Percentiles rank a stretch among this genome's conserved stretches.
phyloP scores from a whole-genome alignment of 805 yeast species.

The Yamadazyma endophytica region DNA sequence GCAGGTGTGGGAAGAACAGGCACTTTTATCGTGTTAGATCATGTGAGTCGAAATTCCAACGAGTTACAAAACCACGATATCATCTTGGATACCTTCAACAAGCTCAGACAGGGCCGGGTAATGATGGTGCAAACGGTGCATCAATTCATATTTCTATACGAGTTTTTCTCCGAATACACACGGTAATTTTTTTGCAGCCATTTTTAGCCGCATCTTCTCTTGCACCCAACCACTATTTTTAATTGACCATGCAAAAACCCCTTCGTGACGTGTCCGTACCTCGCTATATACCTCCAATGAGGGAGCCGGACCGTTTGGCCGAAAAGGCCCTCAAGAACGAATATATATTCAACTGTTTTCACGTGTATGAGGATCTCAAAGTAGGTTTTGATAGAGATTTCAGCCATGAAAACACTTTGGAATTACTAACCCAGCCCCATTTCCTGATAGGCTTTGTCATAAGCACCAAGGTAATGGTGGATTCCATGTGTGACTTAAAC shows the following conservation, averaged over 20 bases:
- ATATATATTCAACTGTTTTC: conserved; percentile 1
- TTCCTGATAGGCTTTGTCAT: not conserved
- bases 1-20: conserved; percentile 49
- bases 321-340: no score
- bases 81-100: conserved; percentile 22
- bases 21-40: conserved; percentile 34
- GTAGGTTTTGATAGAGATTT: conserved; percentile 1
- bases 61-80: not conserved
- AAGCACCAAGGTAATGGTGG: not conserved
- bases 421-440: not conserved
- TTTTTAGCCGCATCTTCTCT: no score
- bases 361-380: conserved; percentile 1
- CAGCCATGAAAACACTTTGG: conserved; percentile 1
- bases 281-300: no score
- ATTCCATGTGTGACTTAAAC: not conserved
- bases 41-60: conserved; percentile 16
- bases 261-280: no score
- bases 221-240: no score
- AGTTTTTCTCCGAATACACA: conserved; percentile 13
- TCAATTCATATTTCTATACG: conserved; percentile 35
- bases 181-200: conserved; percentile 4
- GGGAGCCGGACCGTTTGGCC: no score
- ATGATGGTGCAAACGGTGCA: conserved; percentile 43
- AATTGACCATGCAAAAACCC: no score
- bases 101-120: conserved; percentile 30